A percentile compares a stretch with the other conserved stretches of the same genome.
Evolutionary conservation across 2,329 filamentous ascomycete species (phyloP).

Genomic region (Penicillium sp.): DNA sequence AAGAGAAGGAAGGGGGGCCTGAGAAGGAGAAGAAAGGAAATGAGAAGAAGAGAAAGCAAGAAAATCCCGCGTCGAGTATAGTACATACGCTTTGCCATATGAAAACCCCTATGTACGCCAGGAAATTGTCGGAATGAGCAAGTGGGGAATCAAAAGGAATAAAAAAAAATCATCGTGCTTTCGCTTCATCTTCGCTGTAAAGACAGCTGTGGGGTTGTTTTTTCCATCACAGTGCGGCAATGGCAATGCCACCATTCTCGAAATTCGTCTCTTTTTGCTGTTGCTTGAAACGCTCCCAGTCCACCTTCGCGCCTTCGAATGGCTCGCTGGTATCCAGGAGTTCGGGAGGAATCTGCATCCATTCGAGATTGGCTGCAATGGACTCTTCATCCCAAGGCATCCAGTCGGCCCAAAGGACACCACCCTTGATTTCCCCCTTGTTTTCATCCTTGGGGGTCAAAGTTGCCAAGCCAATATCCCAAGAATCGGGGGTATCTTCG

Average conservation of each 20-base stretch:
- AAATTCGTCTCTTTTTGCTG: constrained; percentile 27
- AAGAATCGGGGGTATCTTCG: constrained; percentile 40
- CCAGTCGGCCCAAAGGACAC: constrained; percentile 11
- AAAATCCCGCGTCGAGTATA: constrained; percentile 18
- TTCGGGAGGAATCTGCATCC: constrained; percentile 15
- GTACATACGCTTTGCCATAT: constrained; percentile 21
- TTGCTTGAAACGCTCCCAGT: constrained; percentile 42
- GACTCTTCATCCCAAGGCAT: constrained; percentile 18
- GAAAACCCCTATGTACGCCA: constrained; percentile 18
- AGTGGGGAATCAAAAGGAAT: neutral
- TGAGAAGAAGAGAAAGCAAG: constrained; percentile 5
- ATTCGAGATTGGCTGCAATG: constrained; percentile 9
- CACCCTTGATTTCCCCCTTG: constrained; percentile 15
- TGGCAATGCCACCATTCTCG: constrained; percentile 27
- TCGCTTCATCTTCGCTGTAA: too few relatives aligned
- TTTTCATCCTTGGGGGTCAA: constrained; percentile 37
- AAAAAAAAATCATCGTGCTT: too few relatives aligned
- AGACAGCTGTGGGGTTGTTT: too few relatives aligned
- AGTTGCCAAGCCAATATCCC: constrained; percentile 34
- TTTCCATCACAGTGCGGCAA: constrained; percentile 27
- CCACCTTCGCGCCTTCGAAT: too few relatives aligned
- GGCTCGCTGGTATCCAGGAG: neutral
- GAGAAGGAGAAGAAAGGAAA: neutral
- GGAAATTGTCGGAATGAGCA: neutral
- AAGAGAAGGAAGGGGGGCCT: constrained; percentile 4